Base-by-base conservation (phyloP, 192 early-diverging fungal species). In the Umbelopsis sp. region DNA sequence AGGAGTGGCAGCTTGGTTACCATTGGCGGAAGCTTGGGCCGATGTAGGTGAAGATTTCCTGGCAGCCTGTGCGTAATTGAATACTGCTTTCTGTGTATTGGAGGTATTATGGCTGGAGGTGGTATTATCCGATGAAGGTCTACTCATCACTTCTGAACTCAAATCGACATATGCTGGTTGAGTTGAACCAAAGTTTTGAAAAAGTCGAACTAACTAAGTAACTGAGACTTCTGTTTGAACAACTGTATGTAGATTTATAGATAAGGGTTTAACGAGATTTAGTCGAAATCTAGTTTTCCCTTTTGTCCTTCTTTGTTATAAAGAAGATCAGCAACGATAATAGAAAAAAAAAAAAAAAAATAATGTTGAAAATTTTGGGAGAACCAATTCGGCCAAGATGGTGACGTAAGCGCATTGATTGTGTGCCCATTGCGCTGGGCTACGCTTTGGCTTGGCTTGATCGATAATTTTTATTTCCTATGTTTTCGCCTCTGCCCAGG, bases 31-130 rank as follows among this genome's bases (percentile, higher is more conserved):
- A 11, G 18, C 55, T 35, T 25, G 55, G 33, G 55, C 23, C 27
- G 21, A n/a, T 20, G 48, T 16, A 16, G 48, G 48, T 35, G 73
- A 74, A 51, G 52, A 71, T 66, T 69, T 66, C 49, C 70, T 75
- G n/a, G 69, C 74, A 70, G 74, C 74, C 61, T 75, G 74, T 49
- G 74, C 74, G 69, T 75, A 75, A 69, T 75, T 75, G 69, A 71
- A 75, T 51, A 75, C 74, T 66, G 53, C 50, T 74, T 74, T 61
- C 55, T 61, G 55, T 61, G 55, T 16, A 30, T 20, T 61, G 55
- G 55, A 61, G 27, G 30, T 61, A 61, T 61, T 61, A 61, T 61
- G 55, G 30, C 33, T 61, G 55, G 51, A 53, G 51, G 55, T 61
- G 55, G 55, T 61, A 61, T 61, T 61, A 61, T 61, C 55, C 55